Evolutionary conservation across 805 yeast species (phyloP).

Genomic region (Pichia pseudocactophila): DNA sequence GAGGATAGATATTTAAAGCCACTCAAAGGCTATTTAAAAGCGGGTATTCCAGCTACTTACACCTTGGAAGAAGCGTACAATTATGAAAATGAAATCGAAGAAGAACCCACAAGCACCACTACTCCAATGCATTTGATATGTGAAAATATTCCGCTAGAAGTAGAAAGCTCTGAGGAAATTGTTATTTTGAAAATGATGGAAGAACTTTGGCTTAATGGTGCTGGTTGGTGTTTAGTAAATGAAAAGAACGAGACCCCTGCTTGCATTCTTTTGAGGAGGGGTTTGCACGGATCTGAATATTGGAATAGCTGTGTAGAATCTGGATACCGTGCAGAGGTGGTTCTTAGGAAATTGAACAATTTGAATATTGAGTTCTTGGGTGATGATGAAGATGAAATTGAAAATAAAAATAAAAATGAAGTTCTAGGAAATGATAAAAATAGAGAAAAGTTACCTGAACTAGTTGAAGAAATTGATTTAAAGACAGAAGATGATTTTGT

Average conservation of each 20-base stretch:
- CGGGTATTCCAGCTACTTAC: conserved; percentile 77
- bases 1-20: conserved; percentile 32
- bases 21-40: conserved; percentile 39
- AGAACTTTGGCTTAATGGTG: conserved; percentile 71
- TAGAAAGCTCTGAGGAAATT: conserved; percentile 32
- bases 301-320: conserved; percentile 60
- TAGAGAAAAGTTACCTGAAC: conserved; percentile 13
- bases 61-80: conserved; percentile 69
- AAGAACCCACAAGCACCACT: conserved; percentile 42
- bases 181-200: conserved; percentile 50
- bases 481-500: conserved; percentile 8
- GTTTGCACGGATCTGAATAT: conserved; percentile 29
- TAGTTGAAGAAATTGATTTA: conserved; percentile 8
- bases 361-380: conserved; percentile 53
- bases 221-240: conserved; percentile 84
- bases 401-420: conserved; percentile 13
- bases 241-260: conserved; percentile 74
- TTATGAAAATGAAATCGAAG: conserved; percentile 35
- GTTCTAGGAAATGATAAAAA: conserved; percentile 15
- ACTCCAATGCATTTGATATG: conserved; percentile 73
- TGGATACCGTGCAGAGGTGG: conserved; percentile 82
- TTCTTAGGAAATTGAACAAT: conserved; percentile 64
- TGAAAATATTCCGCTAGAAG: conserved; percentile 38
- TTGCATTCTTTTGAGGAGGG: conserved; percentile 56
- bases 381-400: conserved; percentile 20